Base-by-base conservation (phyloP, 148 eudicot species). In the Silene conica region DNA sequence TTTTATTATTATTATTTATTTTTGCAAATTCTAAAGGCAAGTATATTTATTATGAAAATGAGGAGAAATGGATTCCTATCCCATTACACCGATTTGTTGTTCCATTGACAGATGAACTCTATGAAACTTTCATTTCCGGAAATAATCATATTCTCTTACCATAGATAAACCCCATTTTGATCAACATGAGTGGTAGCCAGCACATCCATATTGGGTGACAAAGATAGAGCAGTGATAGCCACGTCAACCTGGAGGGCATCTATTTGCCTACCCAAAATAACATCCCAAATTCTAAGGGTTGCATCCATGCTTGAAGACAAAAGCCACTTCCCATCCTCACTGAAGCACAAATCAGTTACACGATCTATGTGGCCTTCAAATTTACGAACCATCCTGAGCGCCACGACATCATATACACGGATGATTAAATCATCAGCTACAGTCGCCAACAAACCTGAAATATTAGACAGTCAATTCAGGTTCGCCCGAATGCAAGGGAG, bases 261-360 rank as follows among this genome's bases (percentile, higher is more conserved):
- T 71, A 96, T 90, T 82, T 96, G 99, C 77, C 91, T 87, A 43
- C 91, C 97, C 70, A 96, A 81, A 41, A 96, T 86, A 72, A 96
- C 89, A 85, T 96, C 99, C 99, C 99, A 92, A 38, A 96, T 86
- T 80, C 97, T 87, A 61, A 96, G 86, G 63, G 89, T 96, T 78
- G 97, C 94, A 84, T 96, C 99, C 99, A 96, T 96, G 86, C 99
- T 92, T 67, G 94, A 90, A 5, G 97, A 87, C 76, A 96, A 71
- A 77, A 96, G 97, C 99, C 99, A 96, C 86, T 96, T 96, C 9
- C 99, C 99, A 83, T 96, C 99, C 85, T 96, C 97, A 69, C 97
- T 92, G 81, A 90, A 96, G 79, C 96, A 96, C 80, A 89, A 67
- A 78, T 96, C 99, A 31, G 97, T 96, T 48, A 96, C 74, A 74